Evolutionary conservation across 2,329 filamentous ascomycete species (phyloP), one percentile per base, ranked within the genome.

Genomic region (Ceratocystiopsis sp.): DNA sequence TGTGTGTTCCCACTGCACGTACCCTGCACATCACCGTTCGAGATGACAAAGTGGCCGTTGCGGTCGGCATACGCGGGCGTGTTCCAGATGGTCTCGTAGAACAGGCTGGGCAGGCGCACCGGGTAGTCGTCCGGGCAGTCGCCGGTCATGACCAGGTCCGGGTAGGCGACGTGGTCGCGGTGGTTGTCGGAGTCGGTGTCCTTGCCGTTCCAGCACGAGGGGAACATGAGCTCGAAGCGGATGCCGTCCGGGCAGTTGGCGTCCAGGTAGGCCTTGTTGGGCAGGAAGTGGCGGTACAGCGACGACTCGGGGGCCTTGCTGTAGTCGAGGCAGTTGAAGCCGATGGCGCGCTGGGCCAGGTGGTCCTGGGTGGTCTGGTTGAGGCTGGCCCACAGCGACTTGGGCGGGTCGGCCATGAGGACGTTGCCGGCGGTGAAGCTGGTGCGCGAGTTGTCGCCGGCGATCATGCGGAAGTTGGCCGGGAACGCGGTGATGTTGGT

Each of bases 311-410:
- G 66, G 0, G 60, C 53, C 19, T 61, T 65, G 32, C 53, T 54
- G 57, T 95, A 95, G 72, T 96, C 79, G 47, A 98, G 64, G 62
- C 91, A 96, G 68, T 96, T 96, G 73, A 94, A 94, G 4, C 91
- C 89, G 25, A 95, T 53, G 11, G 87, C 84, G 48, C 87, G 85
- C 65, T 93, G 81, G 41, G 64, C 65, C 35, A 95, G 71, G 42
- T 78, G 73, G 15, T 61, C 59, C 64, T 93, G 86, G 39, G 56
- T 61, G 12, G 78, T 80, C 53, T 73, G 71, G 46, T 79, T 73
- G 6, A 75, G 63, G 2, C 61, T 56, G 19, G 61, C 61, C 87
- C 87, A 95, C 19, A 61, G 49, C 13, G 83, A 85, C 61, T 85
- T 84, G 47, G 63, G 62, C 3, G 74, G 67, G 50, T 79, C 74